phyloP scores from a whole-genome alignment of 305 asterid species.

The Fraxinus paxiana region DNA sequence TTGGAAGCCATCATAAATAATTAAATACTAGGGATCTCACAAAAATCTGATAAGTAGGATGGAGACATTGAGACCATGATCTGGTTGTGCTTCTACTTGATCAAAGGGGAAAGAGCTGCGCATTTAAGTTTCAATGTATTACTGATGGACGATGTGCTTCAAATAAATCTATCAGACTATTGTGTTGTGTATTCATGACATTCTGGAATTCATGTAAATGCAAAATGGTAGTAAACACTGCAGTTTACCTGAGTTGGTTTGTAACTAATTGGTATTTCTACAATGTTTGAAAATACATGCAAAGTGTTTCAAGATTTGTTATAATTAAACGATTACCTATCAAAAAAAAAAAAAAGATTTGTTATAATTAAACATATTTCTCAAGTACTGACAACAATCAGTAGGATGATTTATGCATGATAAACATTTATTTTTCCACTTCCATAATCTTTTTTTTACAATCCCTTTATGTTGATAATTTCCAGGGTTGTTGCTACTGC shows the following conservation, averaged over 20 bases:
- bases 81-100: background rate
- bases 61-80: background rate
- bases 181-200: background rate
- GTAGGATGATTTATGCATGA: background rate
- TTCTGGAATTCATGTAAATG: background rate
- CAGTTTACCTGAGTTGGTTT: background rate
- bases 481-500: conserved; percentile 97
- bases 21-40: background rate
- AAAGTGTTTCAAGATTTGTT: background rate
- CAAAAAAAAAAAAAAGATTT: too few species aligned
- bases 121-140: background rate
- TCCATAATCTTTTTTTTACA: conserved; percentile 2
- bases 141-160: background rate
- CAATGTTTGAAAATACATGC: background rate
- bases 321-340: background rate
- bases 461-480: conserved; percentile 27
- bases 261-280: background rate
- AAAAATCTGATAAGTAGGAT: background rate
- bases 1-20: background rate
- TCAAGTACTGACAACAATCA: background rate
- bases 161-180: background rate
- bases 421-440: background rate
- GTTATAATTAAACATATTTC: background rate
- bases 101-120: background rate
- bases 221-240: background rate